A percentile compares a stretch with the other conserved stretches of the same genome.
Conservation (phyloP, 1,284 basidiomycete species). For the Neolentinus lepideus region DNA sequence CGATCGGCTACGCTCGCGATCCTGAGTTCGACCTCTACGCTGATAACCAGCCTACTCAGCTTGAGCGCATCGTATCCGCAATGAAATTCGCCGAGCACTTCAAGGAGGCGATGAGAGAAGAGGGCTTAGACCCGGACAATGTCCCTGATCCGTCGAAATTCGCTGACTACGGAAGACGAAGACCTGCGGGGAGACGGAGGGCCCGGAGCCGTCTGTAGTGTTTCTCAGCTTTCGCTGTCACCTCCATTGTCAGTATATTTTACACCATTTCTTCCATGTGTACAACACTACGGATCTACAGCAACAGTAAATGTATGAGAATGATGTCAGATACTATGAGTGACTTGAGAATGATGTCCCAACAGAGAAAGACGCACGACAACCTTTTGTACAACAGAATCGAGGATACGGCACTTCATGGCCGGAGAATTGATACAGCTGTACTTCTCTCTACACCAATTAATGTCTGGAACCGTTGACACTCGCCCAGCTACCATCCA, state of each 20-base stretch:
- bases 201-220: neutral
- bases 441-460: neutral
- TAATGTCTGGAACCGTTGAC: neutral
- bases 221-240: neutral
- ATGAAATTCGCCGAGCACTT: constrained; percentile 39
- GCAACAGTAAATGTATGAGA: neutral
- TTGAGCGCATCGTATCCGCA: constrained; percentile 55
- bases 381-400: neutral
- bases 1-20: constrained; percentile 51
- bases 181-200: neutral
- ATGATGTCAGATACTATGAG: neutral
- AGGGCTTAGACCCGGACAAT: constrained; percentile 28
- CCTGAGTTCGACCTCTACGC: constrained; percentile 62
- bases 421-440: neutral
- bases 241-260: neutral
- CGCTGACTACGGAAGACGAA: neutral
- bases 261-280: neutral
- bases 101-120: constrained; percentile 41
- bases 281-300: neutral
- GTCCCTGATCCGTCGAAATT: neutral
- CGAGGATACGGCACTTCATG: neutral
- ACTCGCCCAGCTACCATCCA: neutral
- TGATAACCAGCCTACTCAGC: constrained; percentile 43
- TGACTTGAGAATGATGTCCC: neutral
- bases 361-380: neutral